Conservation (phyloP, 768 basidiomycete genomes). For the Mycena alexandri region DNA sequence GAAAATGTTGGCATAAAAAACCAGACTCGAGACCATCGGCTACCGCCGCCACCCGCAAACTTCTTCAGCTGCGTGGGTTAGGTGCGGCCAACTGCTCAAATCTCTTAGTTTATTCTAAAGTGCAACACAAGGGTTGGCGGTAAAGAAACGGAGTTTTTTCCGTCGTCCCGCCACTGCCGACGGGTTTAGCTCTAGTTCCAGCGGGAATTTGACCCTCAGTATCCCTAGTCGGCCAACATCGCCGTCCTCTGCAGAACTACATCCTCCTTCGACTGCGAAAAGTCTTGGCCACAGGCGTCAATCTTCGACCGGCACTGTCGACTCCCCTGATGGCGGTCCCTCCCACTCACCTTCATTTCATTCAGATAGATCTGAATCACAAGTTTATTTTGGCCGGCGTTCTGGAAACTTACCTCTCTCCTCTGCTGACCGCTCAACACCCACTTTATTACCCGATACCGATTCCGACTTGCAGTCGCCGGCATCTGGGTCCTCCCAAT, state of each 20-base stretch:
- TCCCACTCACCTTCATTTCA: not conserved
- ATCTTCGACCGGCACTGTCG: slow-evolving; percentile 12
- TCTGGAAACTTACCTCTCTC: not conserved
- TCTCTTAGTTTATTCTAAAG: not conserved
- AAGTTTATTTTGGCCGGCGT: not conserved
- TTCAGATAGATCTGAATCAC: slow-evolving; percentile 11
- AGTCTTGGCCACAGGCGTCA: slow-evolving; percentile 21
- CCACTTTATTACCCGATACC: slow-evolving; percentile 16
- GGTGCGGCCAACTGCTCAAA: not conserved
- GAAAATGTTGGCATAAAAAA: slow-evolving; percentile 56
- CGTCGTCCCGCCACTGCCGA: slow-evolving; percentile 39
- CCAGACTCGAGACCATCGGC: slow-evolving; percentile 57
- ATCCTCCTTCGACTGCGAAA: slow-evolving; percentile 28
- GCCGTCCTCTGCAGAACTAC: not conserved
- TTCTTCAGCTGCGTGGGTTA: slow-evolving; percentile 34
- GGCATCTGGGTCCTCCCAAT: slow-evolving; percentile 26
- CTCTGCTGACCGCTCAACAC: slow-evolving; percentile 18
- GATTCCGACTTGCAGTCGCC: slow-evolving; percentile 38
- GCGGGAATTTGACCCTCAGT: slow-evolving; percentile 23
- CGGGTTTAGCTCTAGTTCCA: slow-evolving; percentile 17
- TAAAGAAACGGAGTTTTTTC: slow-evolving; percentile 28
- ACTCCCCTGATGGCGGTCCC: not conserved
- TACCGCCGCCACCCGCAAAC: slow-evolving; percentile 44
- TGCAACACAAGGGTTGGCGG: not conserved
- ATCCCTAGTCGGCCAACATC: slow-evolving; percentile 7